Evolutionary conservation across 1,284 basidiomycete species (phyloP), one percentile per base, ranked within the genome.

Genomic region (Heliocybe sulcata): DNA sequence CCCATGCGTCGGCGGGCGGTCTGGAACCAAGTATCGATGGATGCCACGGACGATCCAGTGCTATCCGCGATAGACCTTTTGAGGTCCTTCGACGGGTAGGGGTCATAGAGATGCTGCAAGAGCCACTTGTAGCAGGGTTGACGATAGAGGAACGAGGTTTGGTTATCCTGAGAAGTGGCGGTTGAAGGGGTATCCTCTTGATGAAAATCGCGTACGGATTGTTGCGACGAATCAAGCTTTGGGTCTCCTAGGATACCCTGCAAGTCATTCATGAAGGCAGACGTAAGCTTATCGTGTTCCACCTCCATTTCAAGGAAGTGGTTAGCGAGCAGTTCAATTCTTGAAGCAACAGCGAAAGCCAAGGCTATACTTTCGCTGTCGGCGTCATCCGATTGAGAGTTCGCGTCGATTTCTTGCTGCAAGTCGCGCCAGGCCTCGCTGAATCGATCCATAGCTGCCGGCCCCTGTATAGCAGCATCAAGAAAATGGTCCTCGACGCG

Each of bases 21-120:
- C 19, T 69, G 61, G 48, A 83, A 82, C 81, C 81, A 82, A 0
- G 65, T 63, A 33, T 74, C 72, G 35, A 83, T 61, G 1, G 73
- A 65, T 19, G 68, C 66, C 0, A 67, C 12, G 0, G 67, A 20
- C 1, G 59, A 65, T 1, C 62, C 59, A 0, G 69, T 31, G 12
- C 9, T 20, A 3, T 9, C n/a, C 3, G 61, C 60, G 14, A 64
- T 48, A 1, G 48, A 2, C 23, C 49, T 12, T 50, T 60, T 60
- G 14, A 57, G 22, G 6, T 35, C 19, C 10, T 11, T 38, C 1
- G 61, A 56, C 8, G 64, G 63, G 35, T 64, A 64, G 1, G 63
- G 63, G 53, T 64, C 56, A 29, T 60, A 55, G 20, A 62, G 2
- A 42, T 64, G 56, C 8, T 42, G 20, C 2, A 57, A 1, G 2